phyloP scores from a whole-genome alignment of 495 filamentous ascomycete species.

The Penicillium dipodomyicola region DNA sequence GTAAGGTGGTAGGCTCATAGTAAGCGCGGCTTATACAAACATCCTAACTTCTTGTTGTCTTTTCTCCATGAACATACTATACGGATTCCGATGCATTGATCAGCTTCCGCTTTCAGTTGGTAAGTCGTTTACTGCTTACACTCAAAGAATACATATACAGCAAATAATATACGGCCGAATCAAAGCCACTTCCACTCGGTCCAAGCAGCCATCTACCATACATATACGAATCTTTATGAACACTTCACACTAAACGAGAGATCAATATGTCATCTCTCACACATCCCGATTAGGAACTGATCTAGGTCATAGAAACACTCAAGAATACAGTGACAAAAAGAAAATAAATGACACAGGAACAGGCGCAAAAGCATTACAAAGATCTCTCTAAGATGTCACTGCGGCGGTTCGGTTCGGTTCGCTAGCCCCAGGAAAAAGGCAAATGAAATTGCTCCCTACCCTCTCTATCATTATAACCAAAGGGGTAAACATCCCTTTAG shows the following conservation, averaged over 20 bases:
- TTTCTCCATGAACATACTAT: neutral
- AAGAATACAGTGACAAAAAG: constrained; percentile 41
- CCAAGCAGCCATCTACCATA: neutral
- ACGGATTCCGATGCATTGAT: too few relatives aligned
- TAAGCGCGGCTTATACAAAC: neutral
- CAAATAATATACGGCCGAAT: neutral
- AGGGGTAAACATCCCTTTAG: constrained; percentile 44
- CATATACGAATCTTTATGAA: neutral
- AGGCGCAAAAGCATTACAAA: constrained; percentile 20
- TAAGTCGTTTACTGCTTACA: too few relatives aligned
- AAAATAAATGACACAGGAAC: constrained; percentile 36
- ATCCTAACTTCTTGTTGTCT: neutral
- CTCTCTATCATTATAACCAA: constrained; percentile 9
- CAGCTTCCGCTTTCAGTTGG: too few relatives aligned
- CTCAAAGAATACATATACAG: too few relatives aligned
- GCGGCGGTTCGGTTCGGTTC: constrained; percentile 12
- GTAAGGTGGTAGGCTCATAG: neutral
- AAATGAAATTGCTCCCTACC: constrained; percentile 18
- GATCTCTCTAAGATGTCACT: constrained; percentile 19
- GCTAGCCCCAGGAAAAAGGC: constrained; percentile 17
- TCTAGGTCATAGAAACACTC: constrained; percentile 33
- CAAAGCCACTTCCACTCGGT: neutral
- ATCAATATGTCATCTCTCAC: constrained; percentile 8
- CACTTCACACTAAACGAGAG: neutral
- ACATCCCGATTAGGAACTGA: constrained; percentile 32